These are phyloP conservation scores for Cystobasidium slooffiae DNA, from an alignment of 1,284 basidiomycete genomes.

Conservation along the genomic window DNA sequence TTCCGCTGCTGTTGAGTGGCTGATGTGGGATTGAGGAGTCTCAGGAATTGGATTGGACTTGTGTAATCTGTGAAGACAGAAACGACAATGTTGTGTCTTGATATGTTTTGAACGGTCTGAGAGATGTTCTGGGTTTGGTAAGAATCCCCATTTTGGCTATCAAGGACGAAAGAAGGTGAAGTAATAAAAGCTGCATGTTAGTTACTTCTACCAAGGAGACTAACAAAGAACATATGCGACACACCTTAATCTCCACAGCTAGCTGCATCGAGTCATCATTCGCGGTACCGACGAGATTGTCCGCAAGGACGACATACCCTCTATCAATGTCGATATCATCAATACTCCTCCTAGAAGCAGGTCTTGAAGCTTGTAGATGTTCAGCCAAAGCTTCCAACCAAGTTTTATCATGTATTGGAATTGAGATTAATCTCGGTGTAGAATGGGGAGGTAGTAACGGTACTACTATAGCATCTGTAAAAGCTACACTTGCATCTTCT, in stretches of 20 bases:
- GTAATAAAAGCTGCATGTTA: slow-evolving; percentile 41
- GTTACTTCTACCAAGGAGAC: too few relatives aligned
- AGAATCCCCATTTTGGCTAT: slow-evolving; percentile 93
- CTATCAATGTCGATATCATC: slow-evolving; percentile 67
- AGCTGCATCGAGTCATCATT: slow-evolving; percentile 63
- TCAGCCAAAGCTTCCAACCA: slow-evolving; percentile 68
- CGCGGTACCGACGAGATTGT: slow-evolving; percentile 64
- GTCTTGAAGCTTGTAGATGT: slow-evolving; percentile 63
- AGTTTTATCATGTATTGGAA: slow-evolving; percentile 24
- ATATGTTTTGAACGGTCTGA: slow-evolving; percentile 64
- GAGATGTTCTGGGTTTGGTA: slow-evolving; percentile 68
- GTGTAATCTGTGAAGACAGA: slow-evolving; percentile 80
- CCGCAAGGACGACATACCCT: slow-evolving; percentile 69
- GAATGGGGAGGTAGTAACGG: slow-evolving; percentile 37
- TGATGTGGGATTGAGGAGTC: slow-evolving; percentile 37
- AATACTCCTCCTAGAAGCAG: slow-evolving; percentile 63
- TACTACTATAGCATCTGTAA: slow-evolving; percentile 42
- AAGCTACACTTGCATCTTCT: slow-evolving; percentile 25
- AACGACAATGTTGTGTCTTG: slow-evolving; percentile 77
- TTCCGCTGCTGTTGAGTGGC: slow-evolving; percentile 53
- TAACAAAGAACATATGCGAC: too few relatives aligned
- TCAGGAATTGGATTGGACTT: slow-evolving; percentile 16
- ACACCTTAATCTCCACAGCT: slow-evolving; percentile 83
- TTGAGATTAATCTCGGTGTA: slow-evolving; percentile 26
- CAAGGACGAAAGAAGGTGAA: slow-evolving; percentile 3